Base-by-base conservation (phyloP, 176 grass and related monocot species). In the Avena eriantha region DNA sequence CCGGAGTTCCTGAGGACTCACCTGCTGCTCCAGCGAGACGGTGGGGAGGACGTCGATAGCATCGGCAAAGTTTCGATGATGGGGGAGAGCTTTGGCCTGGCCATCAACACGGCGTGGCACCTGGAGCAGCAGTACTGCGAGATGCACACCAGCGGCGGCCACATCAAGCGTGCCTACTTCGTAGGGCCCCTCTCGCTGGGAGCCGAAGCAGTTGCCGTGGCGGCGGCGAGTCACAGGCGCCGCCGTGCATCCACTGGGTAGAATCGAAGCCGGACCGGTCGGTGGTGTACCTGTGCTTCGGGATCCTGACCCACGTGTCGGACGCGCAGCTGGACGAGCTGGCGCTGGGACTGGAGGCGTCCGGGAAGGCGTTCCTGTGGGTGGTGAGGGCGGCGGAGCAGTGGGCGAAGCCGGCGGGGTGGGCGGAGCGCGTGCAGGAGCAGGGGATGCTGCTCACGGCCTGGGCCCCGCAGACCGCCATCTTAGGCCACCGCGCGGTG, bases 251-350 rank as follows among this genome's bases (percentile, higher is more conserved):
- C 33, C 0, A 26, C 0, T 85, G 87, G 87, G 55, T 85, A 0
- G 82, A 75, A 34, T 23, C 34, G 5, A 80, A 12, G 82, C 69
- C 23, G 1, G 22, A 10, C 35, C 24, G 33, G 11, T 89, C 82
- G 35, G 87, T 85, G 18, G 49, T 85, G 22, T 89, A 53, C 55
- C 0, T 89, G 10, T 89, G 87, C 60, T 85, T 89, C 63, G 87
- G 87, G 10, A 85, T 75, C 26, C 50, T 61, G 53, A 15, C 73
- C 15, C 31, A 67, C 7, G 61, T 89, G 51, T 59, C 80, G 4
- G 34, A 45, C 0, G 35, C 24, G 2, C 87, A 89, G 58, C 60
- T 84, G n/a, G 3, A 23, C 0, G 74, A 89, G 23, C 10, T 89
- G 0, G 81, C 87, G 8, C 35, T 76, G 3, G 87, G 87, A 39